phyloP scores from a whole-genome alignment of 2,329 filamentous ascomycete species.

The Phialophora macrospora region DNA sequence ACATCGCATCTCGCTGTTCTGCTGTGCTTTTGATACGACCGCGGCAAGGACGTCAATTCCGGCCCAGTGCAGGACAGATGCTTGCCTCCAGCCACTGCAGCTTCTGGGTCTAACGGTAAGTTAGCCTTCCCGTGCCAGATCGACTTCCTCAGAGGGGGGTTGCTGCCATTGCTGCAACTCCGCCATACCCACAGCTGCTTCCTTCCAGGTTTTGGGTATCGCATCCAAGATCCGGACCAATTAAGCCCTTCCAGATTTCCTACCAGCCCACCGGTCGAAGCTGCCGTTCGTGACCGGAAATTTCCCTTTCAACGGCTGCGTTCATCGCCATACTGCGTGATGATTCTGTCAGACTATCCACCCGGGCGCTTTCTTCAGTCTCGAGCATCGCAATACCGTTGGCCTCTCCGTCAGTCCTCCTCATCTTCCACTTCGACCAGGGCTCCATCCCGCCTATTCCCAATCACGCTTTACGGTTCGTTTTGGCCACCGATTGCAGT shows the following conservation, averaged over 20 bases:
- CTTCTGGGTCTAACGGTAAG: constrained; percentile 9
- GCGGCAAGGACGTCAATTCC: background rate
- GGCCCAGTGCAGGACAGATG: constrained; percentile 1
- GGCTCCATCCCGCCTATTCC: constrained; percentile 17
- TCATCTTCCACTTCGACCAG: constrained; percentile 24
- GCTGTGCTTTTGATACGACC: constrained; percentile 9
- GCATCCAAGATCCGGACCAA: constrained; percentile 32
- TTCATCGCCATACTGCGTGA: background rate
- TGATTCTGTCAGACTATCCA: constrained; percentile 21
- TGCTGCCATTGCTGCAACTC: constrained; percentile 1
- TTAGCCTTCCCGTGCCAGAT: constrained; percentile 5
- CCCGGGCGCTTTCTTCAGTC: constrained; percentile 8
- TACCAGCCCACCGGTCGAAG: constrained; percentile 8
- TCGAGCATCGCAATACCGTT: constrained; percentile 20
- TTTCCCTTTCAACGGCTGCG: constrained; percentile 6
- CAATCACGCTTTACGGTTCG: constrained; percentile 23
- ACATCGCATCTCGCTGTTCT: background rate
- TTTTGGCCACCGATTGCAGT: constrained; percentile 29
- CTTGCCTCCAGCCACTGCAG: constrained; percentile 18
- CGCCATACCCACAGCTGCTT: constrained; percentile 27
- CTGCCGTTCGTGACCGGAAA: constrained; percentile 15
- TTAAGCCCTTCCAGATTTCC: constrained; percentile 7
- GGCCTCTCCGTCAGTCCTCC: constrained; percentile 21
- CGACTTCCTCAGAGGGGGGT: background rate
- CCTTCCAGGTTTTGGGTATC: constrained; percentile 22